Percentiles rank a stretch among this genome's conserved stretches.
Evolutionary conservation across 192 early-diverging fungal species (phyloP).

Genomic region (Allomyces arbusculus): DNA sequence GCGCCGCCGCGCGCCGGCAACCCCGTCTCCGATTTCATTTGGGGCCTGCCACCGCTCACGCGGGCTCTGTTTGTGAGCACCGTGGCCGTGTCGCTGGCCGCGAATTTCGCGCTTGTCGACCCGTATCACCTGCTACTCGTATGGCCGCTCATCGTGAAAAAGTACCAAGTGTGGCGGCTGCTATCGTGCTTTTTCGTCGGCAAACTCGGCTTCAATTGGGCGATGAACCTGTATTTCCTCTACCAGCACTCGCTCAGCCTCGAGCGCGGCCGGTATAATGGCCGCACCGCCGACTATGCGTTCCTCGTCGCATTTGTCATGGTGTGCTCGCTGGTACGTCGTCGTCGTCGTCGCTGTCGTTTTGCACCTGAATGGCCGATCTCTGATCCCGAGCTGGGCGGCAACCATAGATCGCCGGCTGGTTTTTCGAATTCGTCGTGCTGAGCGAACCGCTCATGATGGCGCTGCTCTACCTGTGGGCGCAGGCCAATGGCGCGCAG

Average conservation of each 20-base stretch:
- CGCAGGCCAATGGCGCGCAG: slow-evolving; percentile 29
- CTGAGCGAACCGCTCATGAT: slow-evolving; percentile 32
- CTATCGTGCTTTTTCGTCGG: slow-evolving; percentile 43
- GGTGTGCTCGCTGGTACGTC: slow-evolving; percentile 20
- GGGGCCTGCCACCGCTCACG: slow-evolving; percentile 35
- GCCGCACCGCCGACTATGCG: slow-evolving; percentile 56
- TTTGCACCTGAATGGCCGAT: neutral
- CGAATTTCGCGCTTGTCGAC: slow-evolving; percentile 15
- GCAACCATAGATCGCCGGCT: slow-evolving; percentile 7
- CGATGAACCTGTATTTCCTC: slow-evolving; percentile 53
- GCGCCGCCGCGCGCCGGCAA: neutral
- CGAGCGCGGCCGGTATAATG: slow-evolving; percentile 40
- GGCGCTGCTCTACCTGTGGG: slow-evolving; percentile 55
- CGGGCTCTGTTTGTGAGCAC: slow-evolving; percentile 26
- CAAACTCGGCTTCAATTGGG: slow-evolving; percentile 26
- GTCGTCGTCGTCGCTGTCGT: neutral
- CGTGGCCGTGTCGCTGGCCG: slow-evolving; percentile 19
- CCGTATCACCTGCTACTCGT: slow-evolving; percentile 21
- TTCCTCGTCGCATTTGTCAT: slow-evolving; percentile 48
- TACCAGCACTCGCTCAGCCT: slow-evolving; percentile 48
- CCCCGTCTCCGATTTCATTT: neutral
- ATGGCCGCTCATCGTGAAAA: slow-evolving; percentile 26
- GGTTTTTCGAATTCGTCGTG: slow-evolving; percentile 10
- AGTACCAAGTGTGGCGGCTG: slow-evolving; percentile 55
- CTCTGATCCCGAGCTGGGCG: neutral